These are phyloP conservation scores for Moricandia arvensis DNA, from an alignment of 345 rosid genomes.

Conservation along the genomic window DNA sequence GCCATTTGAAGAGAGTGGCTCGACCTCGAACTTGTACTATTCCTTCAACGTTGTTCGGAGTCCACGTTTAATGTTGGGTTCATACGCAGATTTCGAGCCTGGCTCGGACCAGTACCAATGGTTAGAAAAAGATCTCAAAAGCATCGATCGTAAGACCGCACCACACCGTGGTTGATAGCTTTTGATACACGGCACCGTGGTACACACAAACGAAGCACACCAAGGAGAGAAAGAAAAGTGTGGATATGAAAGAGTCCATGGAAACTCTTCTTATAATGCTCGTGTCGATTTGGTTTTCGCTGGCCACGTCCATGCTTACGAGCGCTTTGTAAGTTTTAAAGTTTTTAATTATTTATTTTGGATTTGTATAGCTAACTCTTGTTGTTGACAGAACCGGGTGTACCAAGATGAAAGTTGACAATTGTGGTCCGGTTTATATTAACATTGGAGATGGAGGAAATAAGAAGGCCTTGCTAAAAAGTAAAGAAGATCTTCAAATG, in stretches of 20 bases:
- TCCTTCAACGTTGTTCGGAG: conserved; percentile 67
- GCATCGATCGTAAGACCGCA: conserved; percentile 49
- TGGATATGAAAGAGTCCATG: conserved; percentile 57
- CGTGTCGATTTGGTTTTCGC: conserved; percentile 75
- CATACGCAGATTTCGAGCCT: conserved; percentile 62
- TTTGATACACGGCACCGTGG: conserved; percentile 82
- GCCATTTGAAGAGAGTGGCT: conserved; percentile 70
- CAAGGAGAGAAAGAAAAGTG: conserved; percentile 69
- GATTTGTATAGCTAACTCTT: background rate
- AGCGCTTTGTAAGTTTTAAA: conserved; percentile 68
- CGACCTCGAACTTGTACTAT: conserved; percentile 70
- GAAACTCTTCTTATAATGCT: conserved; percentile 62
- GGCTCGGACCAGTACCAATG: conserved; percentile 67
- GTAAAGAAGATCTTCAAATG: too few species aligned
- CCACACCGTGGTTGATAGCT: conserved; percentile 77
- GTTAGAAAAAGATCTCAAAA: conserved; percentile 57
- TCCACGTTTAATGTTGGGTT: conserved; percentile 80
- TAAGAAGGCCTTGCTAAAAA: conserved; percentile 83
- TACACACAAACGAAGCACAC: conserved; percentile 70
- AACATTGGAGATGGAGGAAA: conserved; percentile 86
- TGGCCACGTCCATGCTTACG: conserved; percentile 91
- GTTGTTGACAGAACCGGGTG: conserved; percentile 52
- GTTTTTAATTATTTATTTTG: background rate
- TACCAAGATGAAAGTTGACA: conserved; percentile 48
- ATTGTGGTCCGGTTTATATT: conserved; percentile 63